These are phyloP conservation scores for Nyctanthes arbortristis DNA, from an alignment of 257 asterid genomes.

Conservation along the genomic window DNA sequence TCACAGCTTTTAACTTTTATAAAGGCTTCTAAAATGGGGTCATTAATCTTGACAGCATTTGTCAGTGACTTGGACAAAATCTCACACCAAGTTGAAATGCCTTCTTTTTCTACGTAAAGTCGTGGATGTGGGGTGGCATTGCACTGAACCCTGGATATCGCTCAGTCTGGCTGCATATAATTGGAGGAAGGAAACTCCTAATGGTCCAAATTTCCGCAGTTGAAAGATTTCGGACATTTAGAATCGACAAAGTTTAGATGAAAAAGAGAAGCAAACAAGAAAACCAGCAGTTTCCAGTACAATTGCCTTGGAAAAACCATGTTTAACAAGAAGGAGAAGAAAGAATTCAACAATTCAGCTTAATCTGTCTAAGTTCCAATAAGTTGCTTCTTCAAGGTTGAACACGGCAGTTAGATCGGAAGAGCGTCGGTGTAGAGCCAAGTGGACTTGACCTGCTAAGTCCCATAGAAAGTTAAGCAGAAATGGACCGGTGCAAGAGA, in stretches of 20 bases:
- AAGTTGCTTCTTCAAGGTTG: no score
- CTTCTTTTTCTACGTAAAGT: slow-evolving; percentile 20
- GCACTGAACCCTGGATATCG: slow-evolving; percentile 30
- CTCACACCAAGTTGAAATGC: background rate
- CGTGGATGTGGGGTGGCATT: slow-evolving; percentile 7
- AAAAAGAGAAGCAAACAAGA: background rate
- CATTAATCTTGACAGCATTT: slow-evolving; percentile 8
- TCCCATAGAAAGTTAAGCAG: no score
- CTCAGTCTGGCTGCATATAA: slow-evolving; percentile 23
- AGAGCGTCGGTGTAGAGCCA: no score
- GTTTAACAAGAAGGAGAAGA: no score
- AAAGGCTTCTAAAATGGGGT: background rate
- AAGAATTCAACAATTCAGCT: no score
- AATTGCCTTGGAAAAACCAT: background rate
- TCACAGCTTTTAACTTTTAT: slow-evolving; percentile 1
- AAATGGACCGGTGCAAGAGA: no score
- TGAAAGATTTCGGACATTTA: slow-evolving; percentile 28
- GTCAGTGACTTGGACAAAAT: background rate
- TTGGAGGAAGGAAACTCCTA: slow-evolving; percentile 34
- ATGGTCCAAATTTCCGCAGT: slow-evolving; percentile 28
- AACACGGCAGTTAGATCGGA: no score
- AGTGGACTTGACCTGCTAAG: no score
- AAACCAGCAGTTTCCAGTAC: background rate
- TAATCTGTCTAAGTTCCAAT: no score
- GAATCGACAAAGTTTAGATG: slow-evolving; percentile 18